A percentile compares a stretch with the other conserved stretches of the same genome.
phyloP scores from a whole-genome alignment of 2,329 filamentous ascomycete species.

The Madurella mycetomatis region DNA sequence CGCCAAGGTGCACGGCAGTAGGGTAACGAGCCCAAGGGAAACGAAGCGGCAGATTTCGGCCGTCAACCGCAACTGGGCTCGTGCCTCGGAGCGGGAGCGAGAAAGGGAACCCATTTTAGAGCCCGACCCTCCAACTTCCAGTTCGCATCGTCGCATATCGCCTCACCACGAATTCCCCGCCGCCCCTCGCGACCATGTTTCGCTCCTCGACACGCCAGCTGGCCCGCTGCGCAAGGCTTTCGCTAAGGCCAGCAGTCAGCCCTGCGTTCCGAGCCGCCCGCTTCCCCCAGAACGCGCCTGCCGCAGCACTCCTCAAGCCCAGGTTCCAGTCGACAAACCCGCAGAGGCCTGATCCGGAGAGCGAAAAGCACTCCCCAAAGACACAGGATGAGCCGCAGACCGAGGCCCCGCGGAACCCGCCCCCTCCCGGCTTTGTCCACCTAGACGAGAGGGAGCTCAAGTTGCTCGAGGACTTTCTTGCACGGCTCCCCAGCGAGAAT shows the following conservation, averaged over 20 bases:
- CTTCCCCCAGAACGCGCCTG: conserved; percentile 19
- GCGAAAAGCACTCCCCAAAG: conserved; percentile 11
- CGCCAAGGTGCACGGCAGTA: conserved; percentile 9
- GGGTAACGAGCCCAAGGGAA: conserved; percentile 7
- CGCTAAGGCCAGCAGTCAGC: conserved; percentile 25
- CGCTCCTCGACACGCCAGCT: conserved; percentile 30
- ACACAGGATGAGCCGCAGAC: conserved; percentile 5
- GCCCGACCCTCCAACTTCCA: conserved; percentile 8
- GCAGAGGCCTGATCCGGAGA: conserved; percentile 12
- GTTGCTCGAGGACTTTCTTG: conserved; percentile 56
- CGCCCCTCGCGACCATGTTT: conserved; percentile 23
- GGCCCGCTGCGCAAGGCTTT: conserved; percentile 25
- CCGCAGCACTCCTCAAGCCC: conserved; percentile 17
- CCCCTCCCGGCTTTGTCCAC: conserved; percentile 45
- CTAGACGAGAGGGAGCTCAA: conserved; percentile 44
- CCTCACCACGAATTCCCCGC: neutral
- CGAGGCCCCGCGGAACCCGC: conserved; percentile 26
- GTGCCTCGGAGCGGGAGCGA: neutral
- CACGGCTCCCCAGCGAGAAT: conserved; percentile 47
- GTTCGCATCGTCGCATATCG: conserved; percentile 4
- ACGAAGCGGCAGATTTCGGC: neutral
- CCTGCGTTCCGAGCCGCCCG: conserved; percentile 22
- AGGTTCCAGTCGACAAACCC: conserved; percentile 27
- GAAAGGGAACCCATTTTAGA: conserved; percentile 1
- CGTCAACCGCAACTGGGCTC: neutral